These are phyloP conservation scores for Hypoxylon sp. DNA, from an alignment of 2,329 filamentous ascomycete species.

Conservation along the genomic window DNA sequence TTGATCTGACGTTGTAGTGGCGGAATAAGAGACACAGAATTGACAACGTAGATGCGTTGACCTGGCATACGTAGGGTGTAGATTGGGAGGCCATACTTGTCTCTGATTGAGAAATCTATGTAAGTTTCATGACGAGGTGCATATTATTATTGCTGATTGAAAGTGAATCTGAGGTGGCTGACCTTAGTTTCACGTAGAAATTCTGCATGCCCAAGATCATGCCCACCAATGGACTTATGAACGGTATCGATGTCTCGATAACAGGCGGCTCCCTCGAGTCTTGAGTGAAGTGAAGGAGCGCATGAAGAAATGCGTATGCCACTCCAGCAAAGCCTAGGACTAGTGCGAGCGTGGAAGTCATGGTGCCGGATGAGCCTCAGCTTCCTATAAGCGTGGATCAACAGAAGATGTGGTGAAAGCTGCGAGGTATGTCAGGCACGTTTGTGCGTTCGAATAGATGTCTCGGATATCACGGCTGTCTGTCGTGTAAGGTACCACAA, in stretches of 20 bases:
- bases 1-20: constrained; percentile 34
- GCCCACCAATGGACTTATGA: constrained; percentile 21
- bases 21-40: constrained; percentile 31
- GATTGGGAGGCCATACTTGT: constrained; percentile 33
- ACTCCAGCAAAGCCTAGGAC: not conserved
- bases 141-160: no score
- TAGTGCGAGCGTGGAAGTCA: no score
- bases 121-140: not conserved
- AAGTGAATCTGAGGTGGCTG: not conserved
- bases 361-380: no score
- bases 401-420: no score
- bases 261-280: constrained; percentile 24
- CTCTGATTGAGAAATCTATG: constrained; percentile 17
- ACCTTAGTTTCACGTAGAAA: not conserved
- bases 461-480: not conserved
- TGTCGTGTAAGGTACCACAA: not conserved
- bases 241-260: constrained; percentile 24
- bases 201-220: not conserved
- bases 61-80: constrained; percentile 40
- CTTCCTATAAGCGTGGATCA: no score
- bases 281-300: constrained; percentile 13
- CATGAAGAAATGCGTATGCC: constrained; percentile 5
- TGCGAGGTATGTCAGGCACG: no score
- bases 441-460: no score
- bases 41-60: constrained; percentile 39